Evolutionary conservation across 257 asterid genomes (phyloP).

Genomic region (Echium plantagineum): DNA sequence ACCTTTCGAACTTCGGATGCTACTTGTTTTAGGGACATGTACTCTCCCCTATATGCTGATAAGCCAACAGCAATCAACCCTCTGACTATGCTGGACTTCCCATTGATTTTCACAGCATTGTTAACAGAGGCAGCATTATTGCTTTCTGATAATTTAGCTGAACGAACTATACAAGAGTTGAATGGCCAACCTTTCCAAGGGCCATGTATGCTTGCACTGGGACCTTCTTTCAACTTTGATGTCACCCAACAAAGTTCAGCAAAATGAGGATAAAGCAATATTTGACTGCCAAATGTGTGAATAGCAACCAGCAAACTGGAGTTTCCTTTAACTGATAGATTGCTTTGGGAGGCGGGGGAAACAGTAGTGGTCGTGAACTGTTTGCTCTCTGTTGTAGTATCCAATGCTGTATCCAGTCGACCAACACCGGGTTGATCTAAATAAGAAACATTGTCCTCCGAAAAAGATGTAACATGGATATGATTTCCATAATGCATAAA

Average conservation of each 20-base stretch:
- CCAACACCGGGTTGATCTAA: constrained; percentile 22
- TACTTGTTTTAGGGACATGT: constrained; percentile 55
- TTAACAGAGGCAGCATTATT: constrained; percentile 31
- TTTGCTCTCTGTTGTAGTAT: constrained; percentile 20
- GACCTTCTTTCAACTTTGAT: constrained; percentile 91
- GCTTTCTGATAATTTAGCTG: constrained; percentile 35
- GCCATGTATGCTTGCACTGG: constrained; percentile 54
- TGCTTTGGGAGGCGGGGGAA: constrained; percentile 12
- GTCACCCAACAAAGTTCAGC: constrained; percentile 98
- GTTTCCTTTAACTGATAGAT: constrained; percentile 40
- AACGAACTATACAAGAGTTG: constrained; percentile 77
- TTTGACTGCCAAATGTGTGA: constrained; percentile 82
- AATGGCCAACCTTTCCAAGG: constrained; percentile 98
- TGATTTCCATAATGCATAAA: constrained; percentile 48
- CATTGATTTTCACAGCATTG: constrained; percentile 34
- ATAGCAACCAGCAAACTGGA: constrained; percentile 67
- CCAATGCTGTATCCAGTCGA: constrained; percentile 16
- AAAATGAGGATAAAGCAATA: constrained; percentile 85
- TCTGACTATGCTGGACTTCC: constrained; percentile 45
- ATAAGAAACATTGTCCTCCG: constrained; percentile 24
- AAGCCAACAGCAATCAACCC: constrained; percentile 91
- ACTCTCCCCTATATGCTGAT: constrained; percentile 79
- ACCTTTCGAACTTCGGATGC: constrained; percentile 66
- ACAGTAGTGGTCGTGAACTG: constrained; percentile 23
- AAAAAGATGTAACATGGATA: constrained; percentile 20